A percentile compares a stretch with the other conserved stretches of the same genome.
These are phyloP conservation scores for Lasiodiplodia theobromae DNA, from an alignment of 2,329 filamentous ascomycete genomes.

Conservation along the genomic window DNA sequence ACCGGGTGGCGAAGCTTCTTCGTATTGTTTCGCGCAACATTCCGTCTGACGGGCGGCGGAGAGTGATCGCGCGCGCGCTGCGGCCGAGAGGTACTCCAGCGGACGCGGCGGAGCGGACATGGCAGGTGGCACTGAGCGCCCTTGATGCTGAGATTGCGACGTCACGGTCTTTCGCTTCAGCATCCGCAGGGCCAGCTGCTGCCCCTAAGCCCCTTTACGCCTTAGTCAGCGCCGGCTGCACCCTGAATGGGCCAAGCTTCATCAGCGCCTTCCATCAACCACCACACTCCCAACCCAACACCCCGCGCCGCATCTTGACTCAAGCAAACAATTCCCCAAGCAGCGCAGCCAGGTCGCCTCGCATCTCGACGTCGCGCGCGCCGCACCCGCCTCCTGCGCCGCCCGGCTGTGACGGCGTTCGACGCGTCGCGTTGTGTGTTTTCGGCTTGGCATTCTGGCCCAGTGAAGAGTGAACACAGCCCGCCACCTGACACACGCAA, in stretches of 20 bases:
- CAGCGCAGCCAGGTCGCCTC: neutral
- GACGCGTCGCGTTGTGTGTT: slow-evolving; percentile 28
- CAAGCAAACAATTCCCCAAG: neutral
- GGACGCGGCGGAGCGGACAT: slow-evolving; percentile 7
- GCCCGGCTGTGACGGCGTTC: neutral
- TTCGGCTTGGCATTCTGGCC: slow-evolving; percentile 26
- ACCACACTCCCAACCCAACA: neutral
- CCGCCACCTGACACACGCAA: slow-evolving; percentile 30
- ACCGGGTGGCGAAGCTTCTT: slow-evolving; percentile 10
- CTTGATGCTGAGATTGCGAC: slow-evolving; percentile 15
- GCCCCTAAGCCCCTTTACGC: slow-evolving; percentile 27
- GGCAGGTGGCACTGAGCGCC: neutral
- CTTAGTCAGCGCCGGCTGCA: slow-evolving; percentile 4
- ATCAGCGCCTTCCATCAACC: slow-evolving; percentile 17
- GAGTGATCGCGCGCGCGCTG: neutral
- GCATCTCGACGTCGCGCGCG: slow-evolving; percentile 6
- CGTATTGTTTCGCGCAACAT: slow-evolving; percentile 19
- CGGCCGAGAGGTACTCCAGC: neutral
- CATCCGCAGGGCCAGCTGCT: neutral
- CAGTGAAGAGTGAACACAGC: slow-evolving; percentile 25
- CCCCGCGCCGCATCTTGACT: neutral
- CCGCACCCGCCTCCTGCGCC: neutral
- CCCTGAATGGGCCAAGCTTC: slow-evolving; percentile 20
- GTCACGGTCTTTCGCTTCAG: slow-evolving; percentile 3
- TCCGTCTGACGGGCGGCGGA: slow-evolving; percentile 3